Conservation (phyloP, 2,329 filamentous ascomycete genomes). For the Ciborinia camelliae region DNA sequence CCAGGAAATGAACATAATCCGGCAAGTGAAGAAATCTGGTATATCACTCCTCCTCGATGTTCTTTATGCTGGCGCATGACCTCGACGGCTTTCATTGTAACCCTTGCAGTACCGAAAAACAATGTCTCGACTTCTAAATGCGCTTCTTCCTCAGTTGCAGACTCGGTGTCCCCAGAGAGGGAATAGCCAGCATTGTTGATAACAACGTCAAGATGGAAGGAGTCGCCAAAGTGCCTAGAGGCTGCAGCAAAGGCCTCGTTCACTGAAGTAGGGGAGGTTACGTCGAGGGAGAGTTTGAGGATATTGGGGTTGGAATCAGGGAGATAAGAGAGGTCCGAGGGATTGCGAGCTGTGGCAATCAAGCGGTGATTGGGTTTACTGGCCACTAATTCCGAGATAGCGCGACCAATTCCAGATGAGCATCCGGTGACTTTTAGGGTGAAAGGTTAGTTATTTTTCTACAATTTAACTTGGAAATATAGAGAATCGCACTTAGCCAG, state of each 20-base stretch:
- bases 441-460: background rate
- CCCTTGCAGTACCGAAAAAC: conserved; percentile 44
- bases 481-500: background rate
- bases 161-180: conserved; percentile 51
- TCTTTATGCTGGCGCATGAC: conserved; percentile 40
- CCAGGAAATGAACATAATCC: conserved; percentile 41
- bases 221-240: conserved; percentile 39
- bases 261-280: conserved; percentile 42
- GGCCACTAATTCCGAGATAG: conserved; percentile 41
- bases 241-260: conserved; percentile 40
- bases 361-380: conserved; percentile 42
- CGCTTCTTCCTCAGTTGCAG: conserved; percentile 37
- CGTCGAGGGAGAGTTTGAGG: conserved; percentile 48
- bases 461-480: background rate
- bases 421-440: conserved; percentile 46
- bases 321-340: conserved; percentile 42
- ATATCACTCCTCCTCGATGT: conserved; percentile 39
- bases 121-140: conserved; percentile 43
- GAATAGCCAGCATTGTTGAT: conserved; percentile 61
- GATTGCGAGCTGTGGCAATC: conserved; percentile 49
- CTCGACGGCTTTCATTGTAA: conserved; percentile 41
- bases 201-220: conserved; percentile 56
- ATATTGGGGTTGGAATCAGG: conserved; percentile 39
- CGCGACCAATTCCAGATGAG: conserved; percentile 47
- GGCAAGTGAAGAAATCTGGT: conserved; percentile 43